Evolutionary conservation across 2,329 filamentous ascomycete genomes (phyloP).

Genomic region (Colletotrichum sp.): DNA sequence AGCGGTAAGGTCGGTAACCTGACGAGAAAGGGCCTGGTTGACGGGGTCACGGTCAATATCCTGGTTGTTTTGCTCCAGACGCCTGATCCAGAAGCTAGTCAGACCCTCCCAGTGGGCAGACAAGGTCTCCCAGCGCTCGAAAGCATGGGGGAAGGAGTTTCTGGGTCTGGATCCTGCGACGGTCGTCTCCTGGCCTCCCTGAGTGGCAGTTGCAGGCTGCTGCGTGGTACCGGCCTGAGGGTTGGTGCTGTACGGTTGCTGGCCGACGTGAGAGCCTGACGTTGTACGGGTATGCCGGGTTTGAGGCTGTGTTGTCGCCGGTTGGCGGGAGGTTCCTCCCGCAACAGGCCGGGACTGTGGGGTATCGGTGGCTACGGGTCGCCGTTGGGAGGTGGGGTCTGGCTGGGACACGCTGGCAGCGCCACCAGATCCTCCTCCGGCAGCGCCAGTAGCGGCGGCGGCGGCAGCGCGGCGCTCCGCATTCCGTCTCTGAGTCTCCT

Average conservation of each 20-base stretch:
- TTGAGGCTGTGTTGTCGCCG: conserved; percentile 20
- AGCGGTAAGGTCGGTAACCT: conserved; percentile 96
- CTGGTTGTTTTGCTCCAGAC: conserved; percentile 87
- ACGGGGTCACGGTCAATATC: conserved; percentile 84
- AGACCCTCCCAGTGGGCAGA: conserved; percentile 98
- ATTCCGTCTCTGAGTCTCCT: conserved; percentile 61
- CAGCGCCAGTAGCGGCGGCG: conserved; percentile 51
- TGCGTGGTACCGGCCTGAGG: conserved; percentile 26
- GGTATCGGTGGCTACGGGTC: conserved; percentile 16
- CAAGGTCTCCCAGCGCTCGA: conserved; percentile 95
- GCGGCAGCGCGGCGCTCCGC: conserved; percentile 66
- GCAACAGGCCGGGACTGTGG: conserved; percentile 24
- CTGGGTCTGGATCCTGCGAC: conserved; percentile 47
- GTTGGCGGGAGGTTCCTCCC: conserved; percentile 28
- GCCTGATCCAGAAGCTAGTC: conserved; percentile 95
- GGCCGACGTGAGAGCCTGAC: conserved; percentile 28
- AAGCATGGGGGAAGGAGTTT: conserved; percentile 91
- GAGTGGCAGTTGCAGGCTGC: conserved; percentile 19
- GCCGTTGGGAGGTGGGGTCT: conserved; percentile 19
- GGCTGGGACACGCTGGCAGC: conserved; percentile 15
- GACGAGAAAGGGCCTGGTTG: conserved; percentile 86
- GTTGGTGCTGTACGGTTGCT: conserved; percentile 27
- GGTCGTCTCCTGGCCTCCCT: conserved; percentile 36
- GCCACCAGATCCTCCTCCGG: conserved; percentile 30
- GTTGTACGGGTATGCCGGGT: conserved; percentile 23